Conservation (phyloP, 768 basidiomycete genomes). For the Tulasnella sp. region DNA sequence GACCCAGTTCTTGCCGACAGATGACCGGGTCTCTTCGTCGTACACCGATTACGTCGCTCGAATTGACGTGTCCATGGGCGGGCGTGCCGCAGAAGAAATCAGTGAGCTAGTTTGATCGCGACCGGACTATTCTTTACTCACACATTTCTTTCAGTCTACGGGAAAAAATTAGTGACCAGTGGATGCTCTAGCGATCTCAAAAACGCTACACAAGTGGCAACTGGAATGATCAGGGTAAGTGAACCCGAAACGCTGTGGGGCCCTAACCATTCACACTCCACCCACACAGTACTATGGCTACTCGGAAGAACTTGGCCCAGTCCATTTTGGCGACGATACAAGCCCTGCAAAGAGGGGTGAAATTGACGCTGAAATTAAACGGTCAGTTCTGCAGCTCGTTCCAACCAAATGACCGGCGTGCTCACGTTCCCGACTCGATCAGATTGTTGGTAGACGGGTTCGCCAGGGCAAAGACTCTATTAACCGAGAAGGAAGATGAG, state of each 20-base stretch:
- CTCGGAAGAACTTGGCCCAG: conserved; percentile 73
- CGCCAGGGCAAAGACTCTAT: conserved; percentile 56
- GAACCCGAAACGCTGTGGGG: not conserved
- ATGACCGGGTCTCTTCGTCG: conserved; percentile 68
- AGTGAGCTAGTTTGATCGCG: conserved; percentile 45
- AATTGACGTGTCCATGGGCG: conserved; percentile 92
- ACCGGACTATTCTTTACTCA: conserved; percentile 16
- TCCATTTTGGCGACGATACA: conserved; percentile 68
- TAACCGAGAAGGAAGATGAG: conserved; percentile 66
- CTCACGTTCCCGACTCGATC: conserved; percentile 31
- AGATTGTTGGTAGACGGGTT: conserved; percentile 68
- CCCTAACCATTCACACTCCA: not conserved
- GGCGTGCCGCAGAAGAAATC: conserved; percentile 90
- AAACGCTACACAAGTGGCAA: conserved; percentile 73
- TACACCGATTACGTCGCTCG: conserved; percentile 69
- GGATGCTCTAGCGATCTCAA: conserved; percentile 87
- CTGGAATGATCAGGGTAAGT: conserved; percentile 83
- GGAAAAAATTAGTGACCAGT: conserved; percentile 80
- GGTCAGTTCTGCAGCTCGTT: conserved; percentile 45
- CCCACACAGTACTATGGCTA: conserved; percentile 64
- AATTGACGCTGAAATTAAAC: conserved; percentile 84
- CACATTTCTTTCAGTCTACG: conserved; percentile 58
- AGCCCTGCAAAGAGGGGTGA: conserved; percentile 73
- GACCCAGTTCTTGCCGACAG: conserved; percentile 75
- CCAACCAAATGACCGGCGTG: not conserved